Evolutionary conservation across 2,329 filamentous ascomycete species (phyloP), one percentile per base, ranked within the genome.

Genomic region (Rutstroemia sp.): DNA sequence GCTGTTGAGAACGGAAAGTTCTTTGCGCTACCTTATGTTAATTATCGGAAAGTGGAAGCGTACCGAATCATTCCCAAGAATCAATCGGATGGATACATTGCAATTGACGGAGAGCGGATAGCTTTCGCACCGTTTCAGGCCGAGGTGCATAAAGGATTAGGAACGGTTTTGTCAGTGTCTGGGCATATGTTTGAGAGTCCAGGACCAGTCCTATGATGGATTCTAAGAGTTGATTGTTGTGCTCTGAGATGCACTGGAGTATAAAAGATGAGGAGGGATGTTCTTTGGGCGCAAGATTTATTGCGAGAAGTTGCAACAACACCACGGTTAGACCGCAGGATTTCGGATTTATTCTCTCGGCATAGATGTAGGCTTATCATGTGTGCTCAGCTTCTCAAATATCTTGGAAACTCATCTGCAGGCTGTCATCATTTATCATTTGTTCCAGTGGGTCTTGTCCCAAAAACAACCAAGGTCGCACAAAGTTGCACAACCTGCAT

Each of bases 111-210:
- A 37, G 92, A 97, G 73, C 79, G 80, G 56, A 77, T 95, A 1
- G 87, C 89, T 0, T 96, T 95, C 69, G 87, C 86, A 64, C 86
- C 88, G 0, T 92, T 96, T 67, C 92, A 97, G 74, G 89, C 84
- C 3, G 92, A 97, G 73, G 78, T 96, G 3, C 89, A 96, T 69
- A 79, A 75, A 48, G 87, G 86, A 0, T 74, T 96, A 23, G 92
- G 88, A 1, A 88, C 87, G 3, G 87, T 92, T 37, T 19, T 62
- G 23, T 55, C 53, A 49, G 45, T 39, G 5, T 37, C 39, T 7
- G 54, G 54, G 3, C 34, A 52, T 17, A 39, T 38, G 27, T 56
- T 46, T 56, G 54, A 56, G 41, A 52, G 38, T 21, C 21, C 41
- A 19, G 54, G 48, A 3, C 54, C 54, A 7, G 17, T 37, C 16